Evolutionary conservation across 306 rosid genomes (phyloP).

Genomic region (Ormosia semicastrata): DNA sequence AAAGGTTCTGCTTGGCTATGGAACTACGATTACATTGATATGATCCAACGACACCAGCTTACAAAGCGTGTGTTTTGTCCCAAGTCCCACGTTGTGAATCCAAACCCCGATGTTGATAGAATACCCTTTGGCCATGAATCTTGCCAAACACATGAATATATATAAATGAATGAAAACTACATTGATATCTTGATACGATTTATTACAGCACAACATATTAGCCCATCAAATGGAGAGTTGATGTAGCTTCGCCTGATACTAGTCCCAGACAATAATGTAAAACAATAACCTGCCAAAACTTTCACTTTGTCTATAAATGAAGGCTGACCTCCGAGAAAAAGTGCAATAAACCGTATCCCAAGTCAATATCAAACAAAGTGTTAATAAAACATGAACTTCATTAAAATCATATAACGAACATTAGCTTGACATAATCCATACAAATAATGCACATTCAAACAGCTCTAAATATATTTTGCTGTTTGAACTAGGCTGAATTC

Average conservation of each 20-base stretch:
- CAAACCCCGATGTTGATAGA: too few relatives aligned
- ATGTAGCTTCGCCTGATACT: background rate
- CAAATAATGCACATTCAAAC: slow-evolving; percentile 24
- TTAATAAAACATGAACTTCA: background rate
- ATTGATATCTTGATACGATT: background rate
- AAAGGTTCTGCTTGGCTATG: too few relatives aligned
- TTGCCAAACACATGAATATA: background rate
- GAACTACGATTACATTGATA: too few relatives aligned
- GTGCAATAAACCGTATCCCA: background rate
- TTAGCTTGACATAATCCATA: slow-evolving; percentile 14
- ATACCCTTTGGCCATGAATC: background rate
- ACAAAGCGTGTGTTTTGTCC: too few relatives aligned
- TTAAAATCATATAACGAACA: slow-evolving; percentile 14
- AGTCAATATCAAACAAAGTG: background rate
- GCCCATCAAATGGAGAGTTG: background rate
- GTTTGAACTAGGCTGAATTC: background rate
- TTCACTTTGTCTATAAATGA: background rate
- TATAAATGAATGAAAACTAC: background rate
- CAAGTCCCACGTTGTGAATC: too few relatives aligned
- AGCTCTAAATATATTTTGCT: slow-evolving; percentile 5
- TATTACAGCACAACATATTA: background rate
- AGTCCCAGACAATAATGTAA: background rate
- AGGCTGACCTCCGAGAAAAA: background rate
- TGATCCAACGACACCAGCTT: too few relatives aligned
- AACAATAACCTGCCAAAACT: background rate